phyloP scores from a whole-genome alignment of 2,329 filamentous ascomycete species.

The Penicillium corylophilum region DNA sequence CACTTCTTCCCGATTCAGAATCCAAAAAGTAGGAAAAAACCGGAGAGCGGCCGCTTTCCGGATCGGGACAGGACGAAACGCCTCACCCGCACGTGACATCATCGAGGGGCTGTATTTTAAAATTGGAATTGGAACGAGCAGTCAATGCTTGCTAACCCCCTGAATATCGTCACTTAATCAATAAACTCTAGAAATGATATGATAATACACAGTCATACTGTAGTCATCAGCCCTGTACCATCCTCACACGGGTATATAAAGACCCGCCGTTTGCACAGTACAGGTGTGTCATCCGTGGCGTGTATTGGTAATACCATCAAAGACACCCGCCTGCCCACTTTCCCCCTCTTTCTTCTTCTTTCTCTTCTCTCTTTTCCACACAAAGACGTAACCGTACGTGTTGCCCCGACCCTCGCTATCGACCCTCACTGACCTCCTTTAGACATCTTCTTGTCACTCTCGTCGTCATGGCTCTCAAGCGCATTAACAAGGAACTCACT shows the following conservation, averaged over 20 bases:
- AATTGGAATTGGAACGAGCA: neutral
- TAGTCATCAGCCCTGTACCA: neutral
- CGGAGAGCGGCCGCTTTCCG: conserved; percentile 12
- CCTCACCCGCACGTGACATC: conserved; percentile 29
- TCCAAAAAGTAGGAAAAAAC: neutral
- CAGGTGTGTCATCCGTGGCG: conserved; percentile 24
- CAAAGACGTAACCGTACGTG: conserved; percentile 29
- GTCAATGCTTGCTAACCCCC: neutral
- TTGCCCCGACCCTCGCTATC: conserved; percentile 1
- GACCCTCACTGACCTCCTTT: conserved; percentile 4
- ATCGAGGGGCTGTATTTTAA: conserved; percentile 21
- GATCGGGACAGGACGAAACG: conserved; percentile 16
- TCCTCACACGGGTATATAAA: neutral
- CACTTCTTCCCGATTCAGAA: neutral
- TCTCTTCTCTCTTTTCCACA: conserved; percentile 31
- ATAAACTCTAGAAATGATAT: neutral
- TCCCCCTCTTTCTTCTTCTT: conserved; percentile 28
- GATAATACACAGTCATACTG: neutral
- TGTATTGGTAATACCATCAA: conserved; percentile 21
- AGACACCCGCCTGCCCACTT: conserved; percentile 19
- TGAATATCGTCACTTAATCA: neutral
- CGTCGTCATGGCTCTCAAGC: conserved; percentile 51
- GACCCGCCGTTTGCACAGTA: conserved; percentile 1
- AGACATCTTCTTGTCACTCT: conserved; percentile 9
- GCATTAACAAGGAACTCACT: conserved; percentile 56